Evolutionary conservation across 768 basidiomycete genomes (phyloP).

Genomic region (Leccinellum rugosiceps): DNA sequence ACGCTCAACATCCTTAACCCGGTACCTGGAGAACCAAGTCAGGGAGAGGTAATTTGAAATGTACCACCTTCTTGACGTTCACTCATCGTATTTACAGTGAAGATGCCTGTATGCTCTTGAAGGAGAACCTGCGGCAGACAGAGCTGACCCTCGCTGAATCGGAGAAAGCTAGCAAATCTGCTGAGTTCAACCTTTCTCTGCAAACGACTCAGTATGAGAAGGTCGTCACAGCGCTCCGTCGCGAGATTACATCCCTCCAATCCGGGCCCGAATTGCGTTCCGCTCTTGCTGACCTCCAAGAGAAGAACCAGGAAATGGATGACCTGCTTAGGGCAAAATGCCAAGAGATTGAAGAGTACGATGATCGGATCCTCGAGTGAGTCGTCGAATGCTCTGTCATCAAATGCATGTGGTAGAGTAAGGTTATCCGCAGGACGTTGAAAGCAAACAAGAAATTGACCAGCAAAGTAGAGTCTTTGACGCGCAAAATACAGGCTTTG

Average conservation of each 20-base stretch:
- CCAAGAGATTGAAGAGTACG: slow-evolving; percentile 79
- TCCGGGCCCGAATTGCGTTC: slow-evolving; percentile 54
- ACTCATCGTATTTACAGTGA: slow-evolving; percentile 41
- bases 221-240: slow-evolving; percentile 53
- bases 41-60: slow-evolving; percentile 51
- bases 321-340: slow-evolving; percentile 66
- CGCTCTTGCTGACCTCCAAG: slow-evolving; percentile 57
- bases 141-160: slow-evolving; percentile 46
- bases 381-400: slow-evolving; percentile 1
- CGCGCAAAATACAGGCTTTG: slow-evolving; percentile 67
- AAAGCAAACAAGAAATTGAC: slow-evolving; percentile 79
- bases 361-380: slow-evolving; percentile 77
- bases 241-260: slow-evolving; percentile 51
- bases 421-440: slow-evolving; percentile 48
- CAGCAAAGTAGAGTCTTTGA: slow-evolving; percentile 65
- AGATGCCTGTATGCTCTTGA: slow-evolving; percentile 37
- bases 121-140: slow-evolving; percentile 38
- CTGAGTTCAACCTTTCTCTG: slow-evolving; percentile 64
- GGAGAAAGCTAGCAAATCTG: slow-evolving; percentile 57
- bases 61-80: neutral
- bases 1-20: slow-evolving; percentile 54
- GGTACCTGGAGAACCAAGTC: slow-evolving; percentile 60
- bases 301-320: slow-evolving; percentile 75
- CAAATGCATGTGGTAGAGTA: slow-evolving; percentile 1
- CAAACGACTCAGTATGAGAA: slow-evolving; percentile 67